Evolutionary conservation across 1,284 basidiomycete genomes (phyloP), one percentile per base, ranked within the genome.

Genomic region (Cryptococcus sp.): DNA sequence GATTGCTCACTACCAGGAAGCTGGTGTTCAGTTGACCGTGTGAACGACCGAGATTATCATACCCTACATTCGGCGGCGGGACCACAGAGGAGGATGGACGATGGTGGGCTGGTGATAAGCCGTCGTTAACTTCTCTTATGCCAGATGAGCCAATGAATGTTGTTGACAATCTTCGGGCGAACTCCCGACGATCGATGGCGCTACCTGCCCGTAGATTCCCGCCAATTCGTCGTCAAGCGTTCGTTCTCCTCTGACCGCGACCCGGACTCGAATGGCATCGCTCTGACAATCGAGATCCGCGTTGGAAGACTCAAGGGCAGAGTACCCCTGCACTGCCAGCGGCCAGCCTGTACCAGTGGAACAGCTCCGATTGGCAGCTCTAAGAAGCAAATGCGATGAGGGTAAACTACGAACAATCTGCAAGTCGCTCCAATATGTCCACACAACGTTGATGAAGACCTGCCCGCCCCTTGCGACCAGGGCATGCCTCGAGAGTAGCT

Each of bases 171-270:
- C 30, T 35, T 35, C 30, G 10, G 30, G 30, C 8, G 57, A 54
- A 22, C 39, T 52, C 8, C 47, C 54, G 17, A 53, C 23, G 40
- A 60, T 56, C 11, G 58, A 58, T 3, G 52, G 50, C 11, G 57
- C 52, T 17, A 47, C 25, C 17, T 49, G 54, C 22, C 58, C 58
- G 25, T 60, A 60, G 27, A 60, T 55, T 20, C 54, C 58, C 39
- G 40, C 58, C 25, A 60, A 16, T 35, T 60, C 58, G 43, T 60
- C 58, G 35, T 60, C 58, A 19, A 60, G 30, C 15, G 54, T 60
- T 16, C 58, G 41, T 35, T 60, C 58, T 15, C 52, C 54, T 30
- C 49, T 43, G 20, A 60, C 54, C 4, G 58, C 54, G 6, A 53
- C 46, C 11, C 58, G 54, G 5, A 57, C 35, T 13, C 51, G 54